These are phyloP conservation scores for Cymbidium sinense DNA, from an alignment of 106 monocot genomes.

Conservation along the genomic window DNA sequence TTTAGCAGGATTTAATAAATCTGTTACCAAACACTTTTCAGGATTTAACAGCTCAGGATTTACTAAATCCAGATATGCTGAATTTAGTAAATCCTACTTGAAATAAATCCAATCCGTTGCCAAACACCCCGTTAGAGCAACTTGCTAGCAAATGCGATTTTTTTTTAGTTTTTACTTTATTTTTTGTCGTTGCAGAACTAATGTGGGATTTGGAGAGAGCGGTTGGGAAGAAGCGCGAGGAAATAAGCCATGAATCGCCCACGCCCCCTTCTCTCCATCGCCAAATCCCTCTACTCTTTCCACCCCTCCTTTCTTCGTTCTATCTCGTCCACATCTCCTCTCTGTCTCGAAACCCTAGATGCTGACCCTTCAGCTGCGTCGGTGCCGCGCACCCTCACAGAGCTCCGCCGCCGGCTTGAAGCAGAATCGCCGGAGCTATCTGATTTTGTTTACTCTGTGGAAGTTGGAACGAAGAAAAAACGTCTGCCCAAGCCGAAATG, in stretches of 20 bases:
- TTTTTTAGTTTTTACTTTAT: too few species aligned
- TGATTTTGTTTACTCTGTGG: conserved; percentile 89
- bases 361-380: conserved; percentile 9
- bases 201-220: too few species aligned
- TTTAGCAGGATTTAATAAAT: too few species aligned
- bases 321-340: conserved; percentile 10
- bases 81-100: too few species aligned
- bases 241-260: background rate
- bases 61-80: too few species aligned
- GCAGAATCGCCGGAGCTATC: conserved; percentile 44
- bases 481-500: conserved; percentile 88
- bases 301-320: conserved; percentile 7
- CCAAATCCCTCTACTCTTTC: conserved; percentile 23
- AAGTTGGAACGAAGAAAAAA: conserved; percentile 83
- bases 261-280: conserved; percentile 29
- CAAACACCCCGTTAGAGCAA: too few species aligned
- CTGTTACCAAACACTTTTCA: too few species aligned
- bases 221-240: background rate
- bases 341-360: conserved; percentile 19
- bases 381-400: conserved; percentile 33
- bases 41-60: too few species aligned
- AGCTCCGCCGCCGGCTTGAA: conserved; percentile 48
- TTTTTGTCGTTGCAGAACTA: too few species aligned
- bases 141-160: too few species aligned
- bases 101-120: too few species aligned